Percentiles rank a stretch among this genome's conserved stretches.
These are phyloP conservation scores for Hypsizygus marmoreus DNA, from an alignment of 768 basidiomycete genomes.

Conservation along the genomic window DNA sequence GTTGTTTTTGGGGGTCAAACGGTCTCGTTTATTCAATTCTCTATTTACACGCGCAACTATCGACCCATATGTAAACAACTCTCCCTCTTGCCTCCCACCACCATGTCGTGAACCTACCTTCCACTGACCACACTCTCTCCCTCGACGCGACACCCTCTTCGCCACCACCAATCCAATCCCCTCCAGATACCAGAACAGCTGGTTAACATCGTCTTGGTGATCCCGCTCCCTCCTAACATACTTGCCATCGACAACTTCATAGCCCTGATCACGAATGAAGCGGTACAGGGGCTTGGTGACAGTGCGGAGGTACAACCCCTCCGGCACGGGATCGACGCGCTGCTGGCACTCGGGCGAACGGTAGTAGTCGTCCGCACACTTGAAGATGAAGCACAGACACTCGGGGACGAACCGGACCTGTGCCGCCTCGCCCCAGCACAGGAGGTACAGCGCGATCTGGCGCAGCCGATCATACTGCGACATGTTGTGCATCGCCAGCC, in stretches of 20 bases:
- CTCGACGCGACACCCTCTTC: too few relatives aligned
- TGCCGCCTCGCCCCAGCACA: conserved; percentile 98
- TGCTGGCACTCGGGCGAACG: conserved; percentile 98
- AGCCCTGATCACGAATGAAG: conserved; percentile 97
- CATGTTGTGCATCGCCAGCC: conserved; percentile 99
- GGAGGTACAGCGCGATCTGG: conserved; percentile 92
- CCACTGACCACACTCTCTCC: too few relatives aligned
- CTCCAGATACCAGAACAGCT: conserved; percentile 99
- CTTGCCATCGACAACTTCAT: conserved; percentile 93
- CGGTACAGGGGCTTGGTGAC: conserved; percentile 94
- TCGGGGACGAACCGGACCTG: conserved; percentile 97
- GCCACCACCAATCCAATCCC: conserved; percentile 90
- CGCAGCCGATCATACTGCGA: conserved; percentile 95
- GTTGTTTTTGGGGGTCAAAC: too few relatives aligned
- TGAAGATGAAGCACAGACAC: conserved; percentile 99
- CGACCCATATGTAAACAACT: too few relatives aligned
- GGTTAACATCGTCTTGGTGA: conserved; percentile 96
- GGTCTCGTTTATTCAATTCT: too few relatives aligned
- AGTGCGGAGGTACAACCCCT: conserved; percentile 90
- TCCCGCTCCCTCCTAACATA: conserved; percentile 93
- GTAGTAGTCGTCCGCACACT: conserved; percentile 99
- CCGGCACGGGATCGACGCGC: conserved; percentile 87
- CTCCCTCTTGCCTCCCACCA: too few relatives aligned
- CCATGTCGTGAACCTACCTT: too few relatives aligned
- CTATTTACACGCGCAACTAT: too few relatives aligned